A percentile compares a stretch with the other conserved stretches of the same genome.
These are phyloP conservation scores for Penicillium desertorum DNA, from an alignment of 495 filamentous ascomycete genomes.

Conservation along the genomic window DNA sequence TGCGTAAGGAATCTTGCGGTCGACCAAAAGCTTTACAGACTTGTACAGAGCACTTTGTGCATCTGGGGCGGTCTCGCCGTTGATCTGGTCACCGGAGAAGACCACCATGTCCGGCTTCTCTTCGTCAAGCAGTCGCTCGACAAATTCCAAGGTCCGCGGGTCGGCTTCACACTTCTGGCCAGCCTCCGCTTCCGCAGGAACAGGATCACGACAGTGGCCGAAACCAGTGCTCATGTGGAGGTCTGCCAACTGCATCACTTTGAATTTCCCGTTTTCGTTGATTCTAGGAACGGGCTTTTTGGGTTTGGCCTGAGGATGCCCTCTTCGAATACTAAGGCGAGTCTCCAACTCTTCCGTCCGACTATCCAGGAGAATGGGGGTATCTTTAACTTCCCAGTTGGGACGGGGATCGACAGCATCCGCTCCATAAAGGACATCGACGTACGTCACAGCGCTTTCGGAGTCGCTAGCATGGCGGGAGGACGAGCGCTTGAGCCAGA, in stretches of 20 bases:
- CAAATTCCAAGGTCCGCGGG: slow-evolving; percentile 85
- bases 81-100: slow-evolving; percentile 90
- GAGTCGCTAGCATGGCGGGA: slow-evolving; percentile 79
- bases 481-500: slow-evolving; percentile 83
- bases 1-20: slow-evolving; percentile 87
- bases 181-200: slow-evolving; percentile 62
- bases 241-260: slow-evolving; percentile 93
- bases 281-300: slow-evolving; percentile 72
- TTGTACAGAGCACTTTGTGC: slow-evolving; percentile 94
- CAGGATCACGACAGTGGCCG: slow-evolving; percentile 77
- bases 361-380: slow-evolving; percentile 64
- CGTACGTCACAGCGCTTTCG: slow-evolving; percentile 70
- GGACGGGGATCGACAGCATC: slow-evolving; percentile 87
- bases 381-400: slow-evolving; percentile 75
- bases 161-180: slow-evolving; percentile 87
- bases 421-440: slow-evolving; percentile 90
- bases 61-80: slow-evolving; percentile 89
- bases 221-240: slow-evolving; percentile 87
- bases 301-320: slow-evolving; percentile 51
- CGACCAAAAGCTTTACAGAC: slow-evolving; percentile 79
- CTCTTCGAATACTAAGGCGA: slow-evolving; percentile 74
- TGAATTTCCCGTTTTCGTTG: slow-evolving; percentile 87
- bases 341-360: slow-evolving; percentile 61
- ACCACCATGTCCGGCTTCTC: slow-evolving; percentile 92
- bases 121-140: slow-evolving; percentile 76